A percentile compares a stretch with the other conserved stretches of the same genome.
phyloP scores from a whole-genome alignment of 441 rosid genomes.

The Eutrema salsugineum region DNA sequence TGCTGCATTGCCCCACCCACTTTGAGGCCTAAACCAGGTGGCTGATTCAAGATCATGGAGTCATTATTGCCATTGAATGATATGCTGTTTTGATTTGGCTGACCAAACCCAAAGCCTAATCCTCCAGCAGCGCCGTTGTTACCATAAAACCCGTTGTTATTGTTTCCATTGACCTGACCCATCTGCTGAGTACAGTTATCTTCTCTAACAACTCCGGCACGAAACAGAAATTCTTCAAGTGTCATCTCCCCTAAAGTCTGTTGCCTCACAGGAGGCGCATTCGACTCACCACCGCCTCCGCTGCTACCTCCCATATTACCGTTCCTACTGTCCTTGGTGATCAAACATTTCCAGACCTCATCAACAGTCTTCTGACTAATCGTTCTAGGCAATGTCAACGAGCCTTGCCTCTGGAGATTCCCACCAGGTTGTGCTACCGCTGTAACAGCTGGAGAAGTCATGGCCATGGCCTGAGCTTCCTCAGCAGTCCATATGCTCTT shows the following conservation, averaged over 20 bases:
- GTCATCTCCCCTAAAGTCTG: constrained; percentile 73
- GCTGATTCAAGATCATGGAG: constrained; percentile 38
- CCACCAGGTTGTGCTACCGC: constrained; percentile 26
- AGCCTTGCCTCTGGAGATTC: constrained; percentile 70
- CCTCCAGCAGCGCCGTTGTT: constrained; percentile 26
- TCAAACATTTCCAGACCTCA: constrained; percentile 65
- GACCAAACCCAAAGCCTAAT: constrained; percentile 42
- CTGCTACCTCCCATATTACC: constrained; percentile 32
- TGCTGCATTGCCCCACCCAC: constrained; percentile 44
- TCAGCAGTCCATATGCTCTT: constrained; percentile 70
- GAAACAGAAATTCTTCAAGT: constrained; percentile 64
- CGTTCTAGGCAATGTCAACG: constrained; percentile 67
- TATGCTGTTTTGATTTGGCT: constrained; percentile 40
- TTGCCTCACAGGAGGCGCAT: constrained; percentile 51
- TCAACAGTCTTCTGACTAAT: constrained; percentile 75
- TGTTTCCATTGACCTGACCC: constrained; percentile 30
- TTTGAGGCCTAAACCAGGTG: constrained; percentile 44
- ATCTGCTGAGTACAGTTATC: constrained; percentile 37
- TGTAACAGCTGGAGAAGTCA: constrained; percentile 27
- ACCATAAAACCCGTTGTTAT: constrained; percentile 37
- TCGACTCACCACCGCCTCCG: constrained; percentile 30
- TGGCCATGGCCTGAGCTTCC: constrained; percentile 55
- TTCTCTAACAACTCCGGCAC: constrained; percentile 64
- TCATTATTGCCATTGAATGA: constrained; percentile 34
- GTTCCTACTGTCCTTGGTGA: constrained; percentile 37